Conservation (phyloP, 176 grass and related monocot species). For the Puya raimondii region DNA sequence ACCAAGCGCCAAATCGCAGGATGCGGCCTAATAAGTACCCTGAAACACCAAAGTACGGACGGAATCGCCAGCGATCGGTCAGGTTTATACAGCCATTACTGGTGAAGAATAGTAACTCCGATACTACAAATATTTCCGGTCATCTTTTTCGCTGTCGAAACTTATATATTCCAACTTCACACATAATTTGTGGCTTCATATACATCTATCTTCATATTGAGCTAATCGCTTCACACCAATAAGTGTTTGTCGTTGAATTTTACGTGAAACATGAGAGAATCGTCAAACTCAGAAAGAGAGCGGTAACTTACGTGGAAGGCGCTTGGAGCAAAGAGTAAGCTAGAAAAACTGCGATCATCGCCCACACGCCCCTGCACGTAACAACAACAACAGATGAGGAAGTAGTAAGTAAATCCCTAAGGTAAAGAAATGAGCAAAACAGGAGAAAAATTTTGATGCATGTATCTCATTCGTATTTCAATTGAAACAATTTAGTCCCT, state of each 20-base stretch:
- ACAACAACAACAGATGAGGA: neutral
- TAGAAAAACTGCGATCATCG: slow-evolving; percentile 94
- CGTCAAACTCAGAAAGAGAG: neutral
- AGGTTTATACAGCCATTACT: neutral
- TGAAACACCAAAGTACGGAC: slow-evolving; percentile 17
- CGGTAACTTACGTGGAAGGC: slow-evolving; percentile 82
- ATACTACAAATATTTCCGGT: neutral
- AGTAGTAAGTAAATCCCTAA: neutral
- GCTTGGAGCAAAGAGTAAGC: slow-evolving; percentile 99
- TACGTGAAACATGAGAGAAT: neutral
- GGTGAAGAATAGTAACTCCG: neutral
- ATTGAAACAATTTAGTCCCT: too few relatives aligned
- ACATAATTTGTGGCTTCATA: neutral
- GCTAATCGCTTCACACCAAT: neutral
- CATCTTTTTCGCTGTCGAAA: neutral
- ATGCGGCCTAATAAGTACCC: slow-evolving; percentile 96
- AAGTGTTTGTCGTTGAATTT: neutral
- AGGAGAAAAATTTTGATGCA: neutral
- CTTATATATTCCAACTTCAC: neutral
- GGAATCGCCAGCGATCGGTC: neutral
- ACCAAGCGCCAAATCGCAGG: slow-evolving; percentile 97
- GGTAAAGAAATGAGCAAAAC: neutral
- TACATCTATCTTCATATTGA: neutral
- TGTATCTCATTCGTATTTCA: neutral
- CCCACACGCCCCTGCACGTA: slow-evolving; percentile 74